These are phyloP conservation scores for Oryza coarctata DNA, from an alignment of 176 grass and related monocot genomes.

Conservation along the genomic window DNA sequence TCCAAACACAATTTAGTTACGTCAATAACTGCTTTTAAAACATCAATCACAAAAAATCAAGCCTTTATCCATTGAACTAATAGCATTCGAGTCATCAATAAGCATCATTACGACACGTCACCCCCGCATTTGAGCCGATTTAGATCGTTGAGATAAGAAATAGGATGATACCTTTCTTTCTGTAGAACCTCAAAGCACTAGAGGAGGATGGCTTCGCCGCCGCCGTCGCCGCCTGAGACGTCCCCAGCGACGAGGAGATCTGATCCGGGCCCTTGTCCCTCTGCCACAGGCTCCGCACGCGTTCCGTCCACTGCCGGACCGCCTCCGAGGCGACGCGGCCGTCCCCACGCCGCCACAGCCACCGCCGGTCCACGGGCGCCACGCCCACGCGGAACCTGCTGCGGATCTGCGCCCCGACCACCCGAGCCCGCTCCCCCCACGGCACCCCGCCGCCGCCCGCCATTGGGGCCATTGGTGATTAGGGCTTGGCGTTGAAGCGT, in stretches of 20 bases:
- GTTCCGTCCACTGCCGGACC: slow-evolving; percentile 58
- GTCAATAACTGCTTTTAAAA: no score
- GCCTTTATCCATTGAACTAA: not conserved
- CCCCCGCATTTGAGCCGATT: not conserved
- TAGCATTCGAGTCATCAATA: not conserved
- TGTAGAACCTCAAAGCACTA: slow-evolving; percentile 61
- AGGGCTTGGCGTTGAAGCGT: not conserved
- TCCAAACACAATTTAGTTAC: no score
- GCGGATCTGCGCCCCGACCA: slow-evolving; percentile 69
- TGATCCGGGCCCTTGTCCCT: slow-evolving; percentile 1
- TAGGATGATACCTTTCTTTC: slow-evolving; percentile 54
- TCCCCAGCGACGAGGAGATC: slow-evolving; percentile 11
- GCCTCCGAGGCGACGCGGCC: slow-evolving; percentile 41
- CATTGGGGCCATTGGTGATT: slow-evolving; percentile 31
- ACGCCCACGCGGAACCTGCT: slow-evolving; percentile 63
- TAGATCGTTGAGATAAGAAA: not conserved
- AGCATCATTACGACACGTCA: no score
- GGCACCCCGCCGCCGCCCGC: slow-evolving; percentile 51
- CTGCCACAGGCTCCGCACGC: slow-evolving; percentile 43
- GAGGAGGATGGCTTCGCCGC: slow-evolving; percentile 43
- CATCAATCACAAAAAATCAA: not conserved
- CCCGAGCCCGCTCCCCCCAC: slow-evolving; percentile 67
- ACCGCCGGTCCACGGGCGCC: slow-evolving; percentile 52
- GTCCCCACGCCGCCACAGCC: slow-evolving; percentile 46
- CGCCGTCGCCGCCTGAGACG: not conserved